Percentiles rank a stretch among this genome's conserved stretches.
These are phyloP conservation scores for Heteromeles arbutifolia DNA, from an alignment of 306 rosid species.

Conservation along the genomic window DNA sequence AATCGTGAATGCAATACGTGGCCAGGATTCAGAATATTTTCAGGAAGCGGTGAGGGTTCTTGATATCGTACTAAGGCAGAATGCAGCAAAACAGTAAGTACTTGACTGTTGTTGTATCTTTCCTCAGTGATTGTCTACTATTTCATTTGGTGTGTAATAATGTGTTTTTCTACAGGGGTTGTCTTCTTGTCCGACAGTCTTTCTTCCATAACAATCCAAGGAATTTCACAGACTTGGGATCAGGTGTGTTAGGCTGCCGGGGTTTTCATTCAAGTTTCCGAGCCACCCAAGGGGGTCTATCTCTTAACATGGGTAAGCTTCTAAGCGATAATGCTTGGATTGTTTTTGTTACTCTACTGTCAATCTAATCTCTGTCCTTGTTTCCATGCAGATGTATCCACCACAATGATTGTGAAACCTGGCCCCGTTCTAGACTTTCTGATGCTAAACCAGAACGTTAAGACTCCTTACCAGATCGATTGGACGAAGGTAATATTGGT, in stretches of 20 bases:
- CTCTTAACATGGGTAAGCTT: slow-evolving; percentile 38
- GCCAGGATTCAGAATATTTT: slow-evolving; percentile 23
- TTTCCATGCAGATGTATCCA: slow-evolving; percentile 34
- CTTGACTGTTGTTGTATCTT: background rate
- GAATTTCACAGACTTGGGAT: slow-evolving; percentile 27
- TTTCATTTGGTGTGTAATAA: background rate
- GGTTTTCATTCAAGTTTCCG: slow-evolving; percentile 53
- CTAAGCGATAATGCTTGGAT: background rate
- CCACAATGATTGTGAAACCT: slow-evolving; percentile 38
- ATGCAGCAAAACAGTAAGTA: slow-evolving; percentile 43
- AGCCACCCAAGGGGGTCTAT: slow-evolving; percentile 41
- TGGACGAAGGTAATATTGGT: slow-evolving; percentile 36
- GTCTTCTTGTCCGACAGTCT: slow-evolving; percentile 43
- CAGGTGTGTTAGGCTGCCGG: slow-evolving; percentile 36
- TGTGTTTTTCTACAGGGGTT: slow-evolving; percentile 26
- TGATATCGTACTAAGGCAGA: slow-evolving; percentile 33
- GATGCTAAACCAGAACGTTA: slow-evolving; percentile 24
- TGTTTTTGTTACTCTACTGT: background rate
- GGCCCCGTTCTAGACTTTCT: slow-evolving; percentile 46
- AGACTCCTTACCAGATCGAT: slow-evolving; percentile 17
- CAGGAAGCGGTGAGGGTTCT: slow-evolving; percentile 37
- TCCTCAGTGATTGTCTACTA: background rate
- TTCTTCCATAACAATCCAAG: slow-evolving; percentile 33
- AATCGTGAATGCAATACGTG: slow-evolving; percentile 27
- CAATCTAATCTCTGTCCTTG: background rate